Percentiles rank a stretch among this genome's conserved stretches.
Conservation (phyloP, 1,284 basidiomycete genomes). For the Apiotrichum gracile region DNA sequence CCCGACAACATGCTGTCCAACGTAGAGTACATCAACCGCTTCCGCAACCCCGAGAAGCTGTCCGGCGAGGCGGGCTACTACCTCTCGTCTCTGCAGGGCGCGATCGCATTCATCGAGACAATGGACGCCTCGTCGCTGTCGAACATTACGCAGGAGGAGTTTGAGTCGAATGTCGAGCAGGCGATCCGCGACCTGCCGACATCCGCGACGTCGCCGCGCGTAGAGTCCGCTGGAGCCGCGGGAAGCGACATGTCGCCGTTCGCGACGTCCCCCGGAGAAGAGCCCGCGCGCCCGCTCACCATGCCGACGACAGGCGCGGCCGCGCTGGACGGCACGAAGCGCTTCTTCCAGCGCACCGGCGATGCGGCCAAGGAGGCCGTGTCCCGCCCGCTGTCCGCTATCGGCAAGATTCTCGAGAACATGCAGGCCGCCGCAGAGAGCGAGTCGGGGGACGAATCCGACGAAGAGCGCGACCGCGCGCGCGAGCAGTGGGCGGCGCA, state of each 20-base stretch:
- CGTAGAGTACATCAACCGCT: conserved; percentile 95
- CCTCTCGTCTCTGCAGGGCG: conserved; percentile 71
- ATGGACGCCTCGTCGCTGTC: conserved; percentile 93
- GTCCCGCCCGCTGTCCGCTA: conserved; percentile 77
- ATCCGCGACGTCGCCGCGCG: conserved; percentile 31
- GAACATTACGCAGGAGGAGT: conserved; percentile 86
- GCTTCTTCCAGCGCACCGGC: conserved; percentile 77
- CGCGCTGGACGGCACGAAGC: conserved; percentile 65
- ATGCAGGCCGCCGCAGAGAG: conserved; percentile 52
- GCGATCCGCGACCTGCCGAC: conserved; percentile 65
- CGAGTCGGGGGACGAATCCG: conserved; percentile 19
- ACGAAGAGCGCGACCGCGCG: conserved; percentile 17
- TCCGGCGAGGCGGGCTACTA: conserved; percentile 97
- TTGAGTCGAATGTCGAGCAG: conserved; percentile 70
- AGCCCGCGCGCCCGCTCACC: conserved; percentile 71
- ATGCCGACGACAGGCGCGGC: conserved; percentile 55
- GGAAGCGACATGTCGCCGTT: conserved; percentile 33
- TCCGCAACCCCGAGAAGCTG: conserved; percentile 80
- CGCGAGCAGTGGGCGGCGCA: neutral
- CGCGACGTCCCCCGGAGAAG: conserved; percentile 58
- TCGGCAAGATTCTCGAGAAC: conserved; percentile 68
- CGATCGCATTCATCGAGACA: conserved; percentile 90
- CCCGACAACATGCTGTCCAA: conserved; percentile 91
- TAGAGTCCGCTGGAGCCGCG: neutral
- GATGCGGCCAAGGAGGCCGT: conserved; percentile 60